A percentile compares a stretch with the other conserved stretches of the same genome.
These are phyloP conservation scores for Xylaria sp. DNA, from an alignment of 2,329 filamentous ascomycete genomes.

Conservation along the genomic window DNA sequence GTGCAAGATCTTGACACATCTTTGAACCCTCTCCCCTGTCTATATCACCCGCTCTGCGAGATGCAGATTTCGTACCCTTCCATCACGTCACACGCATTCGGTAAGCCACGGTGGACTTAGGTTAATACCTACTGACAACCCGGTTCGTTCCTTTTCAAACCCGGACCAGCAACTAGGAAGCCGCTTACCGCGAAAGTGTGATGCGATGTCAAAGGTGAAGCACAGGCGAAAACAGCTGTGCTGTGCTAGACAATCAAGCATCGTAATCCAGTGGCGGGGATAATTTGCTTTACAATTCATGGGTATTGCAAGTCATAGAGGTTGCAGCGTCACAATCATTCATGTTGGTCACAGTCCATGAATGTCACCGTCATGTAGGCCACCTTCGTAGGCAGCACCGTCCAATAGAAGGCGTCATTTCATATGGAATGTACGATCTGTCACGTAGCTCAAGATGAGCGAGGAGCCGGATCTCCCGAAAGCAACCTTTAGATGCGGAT, in stretches of 20 bases:
- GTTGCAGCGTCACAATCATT: not conserved
- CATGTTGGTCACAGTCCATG: not conserved
- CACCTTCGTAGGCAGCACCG: not conserved
- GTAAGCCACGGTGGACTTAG: not conserved
- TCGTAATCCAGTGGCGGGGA: not conserved
- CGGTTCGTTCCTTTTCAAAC: not conserved
- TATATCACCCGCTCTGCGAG: slow-evolving; percentile 9
- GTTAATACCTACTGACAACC: not conserved
- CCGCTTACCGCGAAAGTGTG: slow-evolving; percentile 12
- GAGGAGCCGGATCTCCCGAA: slow-evolving; percentile 23
- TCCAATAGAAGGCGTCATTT: not conserved
- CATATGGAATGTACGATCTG: slow-evolving; percentile 9
- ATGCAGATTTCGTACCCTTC: not conserved
- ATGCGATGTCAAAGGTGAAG: slow-evolving; percentile 14
- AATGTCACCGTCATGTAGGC: not conserved
- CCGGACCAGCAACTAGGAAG: not conserved
- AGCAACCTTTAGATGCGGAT: slow-evolving; percentile 6
- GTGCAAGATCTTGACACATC: slow-evolving; percentile 17
- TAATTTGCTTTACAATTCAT: slow-evolving; percentile 12
- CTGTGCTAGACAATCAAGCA: not conserved
- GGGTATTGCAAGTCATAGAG: not conserved
- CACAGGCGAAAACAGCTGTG: not conserved
- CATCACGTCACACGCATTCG: slow-evolving; percentile 4
- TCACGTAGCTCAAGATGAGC: slow-evolving; percentile 27
- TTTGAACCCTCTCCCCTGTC: not conserved